Conservation (phyloP, 345 rosid species). For the Aurinia saxatilis region DNA sequence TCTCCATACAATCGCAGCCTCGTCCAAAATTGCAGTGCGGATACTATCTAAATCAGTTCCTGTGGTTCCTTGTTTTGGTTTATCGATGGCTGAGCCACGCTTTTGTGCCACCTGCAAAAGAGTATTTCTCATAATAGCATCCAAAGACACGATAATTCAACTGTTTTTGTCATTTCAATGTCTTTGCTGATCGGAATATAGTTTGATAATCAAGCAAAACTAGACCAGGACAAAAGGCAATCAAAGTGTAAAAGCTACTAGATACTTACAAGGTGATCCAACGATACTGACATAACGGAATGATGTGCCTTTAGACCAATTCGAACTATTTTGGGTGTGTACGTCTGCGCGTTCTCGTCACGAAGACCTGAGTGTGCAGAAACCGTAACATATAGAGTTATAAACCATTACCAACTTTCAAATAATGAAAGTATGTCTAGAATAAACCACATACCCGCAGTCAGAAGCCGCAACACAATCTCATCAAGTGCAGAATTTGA, state of each 20-base stretch:
- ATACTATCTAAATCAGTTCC: conserved; percentile 66
- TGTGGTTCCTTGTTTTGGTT: conserved; percentile 61
- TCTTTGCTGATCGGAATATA: not conserved
- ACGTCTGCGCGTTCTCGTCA: conserved; percentile 61
- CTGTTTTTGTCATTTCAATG: not conserved
- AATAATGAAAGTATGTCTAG: not conserved
- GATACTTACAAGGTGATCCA: conserved; percentile 85
- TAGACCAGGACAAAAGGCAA: not conserved
- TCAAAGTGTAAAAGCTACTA: conserved; percentile 3
- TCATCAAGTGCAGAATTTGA: conserved; percentile 99
- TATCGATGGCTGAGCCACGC: conserved; percentile 54
- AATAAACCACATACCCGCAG: conserved; percentile 45
- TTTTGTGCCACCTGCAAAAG: conserved; percentile 67
- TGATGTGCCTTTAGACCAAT: conserved; percentile 96
- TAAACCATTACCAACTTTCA: conserved; percentile 8
- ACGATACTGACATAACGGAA: conserved; percentile 66
- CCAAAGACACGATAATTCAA: not conserved
- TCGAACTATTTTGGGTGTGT: conserved; percentile 85
- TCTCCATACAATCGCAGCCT: conserved; percentile 73
- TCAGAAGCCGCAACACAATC: conserved; percentile 79
- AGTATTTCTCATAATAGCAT: conserved; percentile 10
- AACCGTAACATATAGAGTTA: conserved; percentile 3
- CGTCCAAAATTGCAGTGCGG: conserved; percentile 72
- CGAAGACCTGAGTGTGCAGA: conserved; percentile 51
- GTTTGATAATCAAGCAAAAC: not conserved